Evolutionary conservation across 139 green algal species (phyloP).

Genomic region (Spirogloea muscicola): DNA sequence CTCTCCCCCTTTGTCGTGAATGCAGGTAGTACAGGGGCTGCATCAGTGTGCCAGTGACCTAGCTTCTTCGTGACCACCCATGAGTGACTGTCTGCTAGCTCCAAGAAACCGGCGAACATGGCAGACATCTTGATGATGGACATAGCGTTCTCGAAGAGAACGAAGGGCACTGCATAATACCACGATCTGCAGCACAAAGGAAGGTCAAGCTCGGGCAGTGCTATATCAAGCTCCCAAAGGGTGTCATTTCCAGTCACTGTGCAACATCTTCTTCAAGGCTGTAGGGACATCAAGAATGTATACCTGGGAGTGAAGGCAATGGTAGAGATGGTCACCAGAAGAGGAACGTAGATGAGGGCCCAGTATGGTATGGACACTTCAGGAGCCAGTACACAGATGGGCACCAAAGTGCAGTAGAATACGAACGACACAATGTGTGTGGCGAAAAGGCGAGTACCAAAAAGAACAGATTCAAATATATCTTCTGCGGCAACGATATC

Average conservation of each 20-base stretch:
- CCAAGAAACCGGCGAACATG: conserved; percentile 41
- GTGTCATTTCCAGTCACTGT: not conserved
- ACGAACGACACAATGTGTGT: conserved; percentile 75
- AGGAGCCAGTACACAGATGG: conserved; percentile 20
- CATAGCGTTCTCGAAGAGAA: conserved; percentile 91
- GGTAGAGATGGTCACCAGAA: conserved; percentile 70
- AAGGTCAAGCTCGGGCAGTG: not conserved
- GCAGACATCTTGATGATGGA: conserved; percentile 74
- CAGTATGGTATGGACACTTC: conserved; percentile 64
- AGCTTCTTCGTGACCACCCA: conserved; percentile 83
- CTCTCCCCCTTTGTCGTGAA: not conserved
- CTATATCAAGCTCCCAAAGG: not conserved
- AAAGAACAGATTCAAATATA: conserved; percentile 69
- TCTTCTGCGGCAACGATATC: conserved; percentile 23
- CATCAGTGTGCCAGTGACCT: conserved; percentile 21
- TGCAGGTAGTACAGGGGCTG: not conserved
- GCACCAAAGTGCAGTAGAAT: conserved; percentile 75
- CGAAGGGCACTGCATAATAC: conserved; percentile 52
- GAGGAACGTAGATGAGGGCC: conserved; percentile 74
- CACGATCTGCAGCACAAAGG: conserved; percentile 13
- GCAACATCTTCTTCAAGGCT: no score
- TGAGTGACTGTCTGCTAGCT: conserved; percentile 58
- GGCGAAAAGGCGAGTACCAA: conserved; percentile 70
- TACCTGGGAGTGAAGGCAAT: conserved; percentile 63
- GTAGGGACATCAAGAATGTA: no score